Base-by-base conservation (phyloP, 2,329 filamentous ascomycete species). In the Aspergillus sp. region DNA sequence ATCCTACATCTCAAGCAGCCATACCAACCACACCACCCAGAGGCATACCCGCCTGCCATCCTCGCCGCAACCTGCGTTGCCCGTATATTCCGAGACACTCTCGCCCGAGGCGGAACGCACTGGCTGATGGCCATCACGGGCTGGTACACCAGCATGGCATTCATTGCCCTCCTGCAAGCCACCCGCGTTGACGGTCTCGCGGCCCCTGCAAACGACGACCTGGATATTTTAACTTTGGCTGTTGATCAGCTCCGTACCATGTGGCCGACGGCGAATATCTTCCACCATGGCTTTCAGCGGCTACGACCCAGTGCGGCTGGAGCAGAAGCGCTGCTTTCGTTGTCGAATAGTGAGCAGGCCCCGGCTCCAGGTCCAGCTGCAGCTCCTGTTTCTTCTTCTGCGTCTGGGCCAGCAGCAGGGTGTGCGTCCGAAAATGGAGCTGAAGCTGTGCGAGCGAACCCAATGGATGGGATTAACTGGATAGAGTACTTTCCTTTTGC, bases 111-210 rank as follows among this genome's bases (percentile, higher is more conserved):
- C 0, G 69, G 74, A 30, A 69, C 71, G 0, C 63, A 75, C 1
- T 79, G 77, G 43, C 68, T 79, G 1, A 76, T 76, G 69, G 74
- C 74, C 1, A 78, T 79, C 8, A 74, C 74, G 0, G 76, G 75
- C 38, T 79, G 77, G 77, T 77, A 79, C 47, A 67, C 68, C n/a
- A 72, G 72, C 0, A 76, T 74, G 1, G 76, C 77, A 0, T 74
- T 78, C 22, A 71, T 78, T 13, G 73, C 76, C 0, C 62, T 79
- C 0, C 58, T 79, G 0, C 75, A 78, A 44, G 76, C 75, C 2
- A 66, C 67, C n/a, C 65, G 66, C 12, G 66, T 76, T n/a, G 62
- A 68, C 5, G 56, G 64, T 8, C 61, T 76, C 3, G 64, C 68
- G 1, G 61, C 63, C 34, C 66, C 67, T 6, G 74, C 69, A 11